phyloP scores from a whole-genome alignment of 192 early-diverging fungal genomes.

The Kickxella alabastrina region DNA sequence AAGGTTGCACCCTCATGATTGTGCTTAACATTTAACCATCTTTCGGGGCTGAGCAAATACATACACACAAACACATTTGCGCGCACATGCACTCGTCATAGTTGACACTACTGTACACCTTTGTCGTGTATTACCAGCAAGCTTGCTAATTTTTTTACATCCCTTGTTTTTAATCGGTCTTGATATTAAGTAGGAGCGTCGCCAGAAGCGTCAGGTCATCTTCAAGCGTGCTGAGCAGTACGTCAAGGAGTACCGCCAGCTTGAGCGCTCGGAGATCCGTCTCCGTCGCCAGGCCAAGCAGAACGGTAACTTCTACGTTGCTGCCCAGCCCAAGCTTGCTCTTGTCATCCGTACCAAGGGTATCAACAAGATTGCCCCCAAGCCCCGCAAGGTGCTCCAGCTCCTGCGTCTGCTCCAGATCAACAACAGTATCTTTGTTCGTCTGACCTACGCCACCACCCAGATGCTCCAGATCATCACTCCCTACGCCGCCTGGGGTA shows the following conservation, averaged over 20 bases:
- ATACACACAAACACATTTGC: background rate
- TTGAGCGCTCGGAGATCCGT: slow-evolving; percentile 86
- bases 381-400: slow-evolving; percentile 99
- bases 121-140: no score
- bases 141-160: background rate
- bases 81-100: background rate
- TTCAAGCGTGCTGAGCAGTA: slow-evolving; percentile 99
- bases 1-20: slow-evolving; percentile 52
- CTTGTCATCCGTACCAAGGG: slow-evolving; percentile 99
- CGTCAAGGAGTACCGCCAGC: slow-evolving; percentile 91
- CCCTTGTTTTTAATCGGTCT: background rate
- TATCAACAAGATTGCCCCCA: slow-evolving; percentile 99
- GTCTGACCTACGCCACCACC: slow-evolving; percentile 92
- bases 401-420: slow-evolving; percentile 98
- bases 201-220: slow-evolving; percentile 85
- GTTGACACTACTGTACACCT: background rate
- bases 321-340: slow-evolving; percentile 93
- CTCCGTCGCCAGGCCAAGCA: slow-evolving; percentile 91
- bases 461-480: slow-evolving; percentile 97
- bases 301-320: slow-evolving; percentile 88
- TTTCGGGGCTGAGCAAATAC: slow-evolving; percentile 73
- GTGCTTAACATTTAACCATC: slow-evolving; percentile 61
- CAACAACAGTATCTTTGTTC: slow-evolving; percentile 97
- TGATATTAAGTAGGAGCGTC: slow-evolving; percentile 53
- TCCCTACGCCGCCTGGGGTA: slow-evolving; percentile 91